Base-by-base conservation (phyloP, 75 land plant genomes). In the Picea glauca region DNA sequence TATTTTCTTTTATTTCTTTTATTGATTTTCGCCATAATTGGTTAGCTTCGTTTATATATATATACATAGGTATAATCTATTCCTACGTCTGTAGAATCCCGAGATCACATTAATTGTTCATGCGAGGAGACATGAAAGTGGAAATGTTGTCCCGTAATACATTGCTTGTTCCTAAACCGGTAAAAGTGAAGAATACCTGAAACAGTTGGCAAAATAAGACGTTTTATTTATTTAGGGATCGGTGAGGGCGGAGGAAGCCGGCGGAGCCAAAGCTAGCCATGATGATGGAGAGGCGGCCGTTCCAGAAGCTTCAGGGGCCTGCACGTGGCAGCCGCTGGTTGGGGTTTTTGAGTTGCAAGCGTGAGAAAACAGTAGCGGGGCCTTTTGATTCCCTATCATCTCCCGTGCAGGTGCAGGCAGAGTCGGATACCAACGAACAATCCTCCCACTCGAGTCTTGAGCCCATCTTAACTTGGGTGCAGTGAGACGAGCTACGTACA, bases 261-360 rank as follows among this genome's bases (percentile, higher is more conserved):
- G 76, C 31, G 60, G 76, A 74, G 76, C 76, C 33, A 74, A 31
- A 57, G 17, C 76, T 4, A 74, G 76, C 76, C 76, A 74, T 57
- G 76, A 30, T 6, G 76, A 74, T 7, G 56, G 76, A 57, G 32
- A 50, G 2, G 59, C 13, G 23, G 60, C 30, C 59, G 35, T 58
- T 54, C 18, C 14, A 30, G 76, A 50, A 23, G 32, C 30, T 74
- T 50, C 58, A 1, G 76, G 72, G 3, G 20, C 7, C 2, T 7
- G 46, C 21, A 38, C 72, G 50, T 68, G 23, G 54, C 46, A 70
- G 23, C n/a, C 73, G 21, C 56, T 46, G 0, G 18, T 46, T 9
- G 20, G 54, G 15, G 1, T 5, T 13, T 57, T 54, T 30, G 60
- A 0, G 1, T 12, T 17, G 32, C 21, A 12, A 73, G 75, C 2